phyloP scores from a whole-genome alignment of 345 rosid genomes.

The Garcia nutans region DNA sequence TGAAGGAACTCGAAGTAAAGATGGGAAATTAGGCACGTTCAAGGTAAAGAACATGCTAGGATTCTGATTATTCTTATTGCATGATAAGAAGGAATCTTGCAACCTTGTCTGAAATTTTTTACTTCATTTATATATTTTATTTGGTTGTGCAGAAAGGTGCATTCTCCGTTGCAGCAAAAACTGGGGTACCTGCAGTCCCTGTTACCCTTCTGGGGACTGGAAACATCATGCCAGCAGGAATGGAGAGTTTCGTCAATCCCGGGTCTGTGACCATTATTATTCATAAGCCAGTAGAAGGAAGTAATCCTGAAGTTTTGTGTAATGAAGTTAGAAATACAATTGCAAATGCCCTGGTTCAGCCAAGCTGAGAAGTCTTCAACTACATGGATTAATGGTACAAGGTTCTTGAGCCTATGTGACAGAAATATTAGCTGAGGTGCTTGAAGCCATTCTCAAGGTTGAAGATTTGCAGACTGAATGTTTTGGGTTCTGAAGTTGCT shows the following conservation, averaged over 20 bases:
- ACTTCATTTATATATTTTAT: not conserved
- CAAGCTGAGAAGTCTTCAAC: slow-evolving; percentile 23
- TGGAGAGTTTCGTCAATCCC: slow-evolving; percentile 61
- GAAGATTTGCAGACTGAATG: not conserved
- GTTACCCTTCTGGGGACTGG: slow-evolving; percentile 88
- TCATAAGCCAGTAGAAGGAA: slow-evolving; percentile 72
- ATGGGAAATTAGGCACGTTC: slow-evolving; percentile 74
- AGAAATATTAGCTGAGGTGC: not conserved
- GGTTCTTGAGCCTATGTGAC: not conserved
- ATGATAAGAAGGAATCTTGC: not conserved
- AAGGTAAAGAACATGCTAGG: slow-evolving; percentile 53
- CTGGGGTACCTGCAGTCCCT: slow-evolving; percentile 76
- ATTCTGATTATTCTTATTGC: not conserved
- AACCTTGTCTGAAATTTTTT: slow-evolving; percentile 1
- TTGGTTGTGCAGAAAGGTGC: slow-evolving; percentile 79
- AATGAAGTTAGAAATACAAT: slow-evolving; percentile 63
- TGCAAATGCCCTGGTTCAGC: slow-evolving; percentile 41
- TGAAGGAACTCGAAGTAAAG: slow-evolving; percentile 91
- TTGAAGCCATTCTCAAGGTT: not conserved
- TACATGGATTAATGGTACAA: not conserved
- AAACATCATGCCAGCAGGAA: slow-evolving; percentile 87
- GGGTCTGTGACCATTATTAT: slow-evolving; percentile 70
- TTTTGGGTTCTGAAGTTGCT: not conserved
- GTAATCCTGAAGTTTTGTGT: slow-evolving; percentile 56
- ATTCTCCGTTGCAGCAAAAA: slow-evolving; percentile 80